phyloP scores from a whole-genome alignment of 2,329 filamentous ascomycete species.

The Nigrospora oryzae region DNA sequence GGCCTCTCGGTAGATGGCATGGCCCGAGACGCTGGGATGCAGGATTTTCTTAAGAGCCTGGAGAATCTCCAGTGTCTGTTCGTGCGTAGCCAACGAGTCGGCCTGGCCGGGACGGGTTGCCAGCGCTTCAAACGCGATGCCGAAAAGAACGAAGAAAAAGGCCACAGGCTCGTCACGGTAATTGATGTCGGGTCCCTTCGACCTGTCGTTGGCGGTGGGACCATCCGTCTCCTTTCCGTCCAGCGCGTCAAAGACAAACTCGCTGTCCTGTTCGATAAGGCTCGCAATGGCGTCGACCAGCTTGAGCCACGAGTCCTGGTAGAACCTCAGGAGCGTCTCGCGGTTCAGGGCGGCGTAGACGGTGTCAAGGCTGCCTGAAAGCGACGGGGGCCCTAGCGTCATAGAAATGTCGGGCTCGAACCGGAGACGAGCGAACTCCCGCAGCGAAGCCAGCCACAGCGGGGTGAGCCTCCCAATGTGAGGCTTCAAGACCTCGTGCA shows the following conservation, averaged over 20 bases:
- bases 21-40: slow-evolving; percentile 86
- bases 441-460: slow-evolving; percentile 84
- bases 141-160: slow-evolving; percentile 98
- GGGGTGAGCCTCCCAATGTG: slow-evolving; percentile 87
- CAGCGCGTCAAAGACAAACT: slow-evolving; percentile 93
- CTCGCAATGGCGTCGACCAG: slow-evolving; percentile 96
- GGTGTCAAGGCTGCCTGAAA: slow-evolving; percentile 81
- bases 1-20: slow-evolving; percentile 91
- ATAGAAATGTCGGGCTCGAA: slow-evolving; percentile 98
- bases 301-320: slow-evolving; percentile 94
- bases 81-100: slow-evolving; percentile 61
- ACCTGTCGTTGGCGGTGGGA: slow-evolving; percentile 36
- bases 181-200: slow-evolving; percentile 76
- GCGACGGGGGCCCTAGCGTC: slow-evolving; percentile 70
- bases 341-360: slow-evolving; percentile 93
- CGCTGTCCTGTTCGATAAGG: slow-evolving; percentile 93
- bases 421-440: slow-evolving; percentile 84
- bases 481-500: slow-evolving; percentile 80
- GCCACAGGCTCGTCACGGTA: slow-evolving; percentile 96
- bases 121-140: slow-evolving; percentile 90
- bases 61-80: slow-evolving; percentile 81
- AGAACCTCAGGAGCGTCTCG: slow-evolving; percentile 88
- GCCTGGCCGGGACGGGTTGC: slow-evolving; percentile 65
- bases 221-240: slow-evolving; percentile 67
- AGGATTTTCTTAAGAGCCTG: slow-evolving; percentile 91